Evolutionary conservation across 495 filamentous ascomycete genomes (phyloP).

Genomic region (Trichoderma gamsii): DNA sequence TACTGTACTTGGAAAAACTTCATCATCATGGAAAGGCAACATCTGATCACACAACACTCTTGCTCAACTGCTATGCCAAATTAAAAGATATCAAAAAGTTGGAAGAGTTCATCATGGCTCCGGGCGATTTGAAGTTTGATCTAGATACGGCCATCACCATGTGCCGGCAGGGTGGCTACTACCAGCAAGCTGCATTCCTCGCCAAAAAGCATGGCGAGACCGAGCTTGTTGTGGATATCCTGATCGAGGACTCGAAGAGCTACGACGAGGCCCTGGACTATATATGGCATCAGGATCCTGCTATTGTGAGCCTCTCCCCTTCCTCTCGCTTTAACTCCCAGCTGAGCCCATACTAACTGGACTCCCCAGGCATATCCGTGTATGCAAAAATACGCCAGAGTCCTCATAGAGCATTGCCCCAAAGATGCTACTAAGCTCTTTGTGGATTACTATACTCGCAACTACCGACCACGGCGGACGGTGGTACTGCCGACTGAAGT

Average conservation of each 20-base stretch:
- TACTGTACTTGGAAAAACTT: conserved; percentile 94
- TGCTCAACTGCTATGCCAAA: conserved; percentile 97
- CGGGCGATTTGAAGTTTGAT: conserved; percentile 92
- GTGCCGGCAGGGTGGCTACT: conserved; percentile 98
- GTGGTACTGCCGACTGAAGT: conserved; percentile 48
- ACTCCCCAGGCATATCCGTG: conserved; percentile 66
- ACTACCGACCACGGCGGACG: conserved; percentile 68
- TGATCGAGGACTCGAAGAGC: conserved; percentile 89
- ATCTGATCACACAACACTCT: conserved; percentile 89
- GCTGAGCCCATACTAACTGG: background rate
- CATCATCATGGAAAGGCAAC: conserved; percentile 92
- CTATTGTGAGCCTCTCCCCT: conserved; percentile 45
- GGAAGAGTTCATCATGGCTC: conserved; percentile 92
- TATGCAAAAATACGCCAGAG: conserved; percentile 91
- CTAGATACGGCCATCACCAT: conserved; percentile 94
- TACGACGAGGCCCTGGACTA: conserved; percentile 86
- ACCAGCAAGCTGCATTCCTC: conserved; percentile 90
- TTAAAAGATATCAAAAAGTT: conserved; percentile 92
- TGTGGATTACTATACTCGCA: conserved; percentile 86
- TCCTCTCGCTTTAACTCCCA: conserved; percentile 19
- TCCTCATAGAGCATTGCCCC: conserved; percentile 79
- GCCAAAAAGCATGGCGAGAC: conserved; percentile 92
- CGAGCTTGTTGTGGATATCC: conserved; percentile 86
- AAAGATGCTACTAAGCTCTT: conserved; percentile 75
- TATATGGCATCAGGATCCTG: conserved; percentile 82